Evolutionary conservation across 495 filamentous ascomycete species (phyloP).

Genomic region (Thermothielavioides terrestris): DNA sequence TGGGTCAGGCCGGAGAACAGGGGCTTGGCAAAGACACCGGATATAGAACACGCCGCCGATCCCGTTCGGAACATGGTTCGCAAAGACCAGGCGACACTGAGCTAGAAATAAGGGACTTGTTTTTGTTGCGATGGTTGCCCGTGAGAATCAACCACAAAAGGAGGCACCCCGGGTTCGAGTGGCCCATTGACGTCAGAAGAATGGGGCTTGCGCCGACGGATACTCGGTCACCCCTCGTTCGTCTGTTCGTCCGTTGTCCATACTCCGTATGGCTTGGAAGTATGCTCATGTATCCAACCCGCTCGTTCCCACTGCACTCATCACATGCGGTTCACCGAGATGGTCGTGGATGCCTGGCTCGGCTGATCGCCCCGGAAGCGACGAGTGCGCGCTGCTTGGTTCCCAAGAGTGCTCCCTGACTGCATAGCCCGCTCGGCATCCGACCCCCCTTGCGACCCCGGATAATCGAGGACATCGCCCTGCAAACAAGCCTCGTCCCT

Average conservation of each 20-base stretch:
- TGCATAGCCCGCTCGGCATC: slow-evolving; percentile 9
- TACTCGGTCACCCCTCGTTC: no score
- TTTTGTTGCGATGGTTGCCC: no score
- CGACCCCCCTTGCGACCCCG: slow-evolving; percentile 7
- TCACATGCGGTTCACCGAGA: not conserved
- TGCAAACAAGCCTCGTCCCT: slow-evolving; percentile 11
- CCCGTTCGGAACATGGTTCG: slow-evolving; percentile 17
- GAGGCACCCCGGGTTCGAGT: not conserved
- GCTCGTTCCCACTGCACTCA: not conserved
- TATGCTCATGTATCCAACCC: no score
- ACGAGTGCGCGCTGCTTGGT: slow-evolving; percentile 8
- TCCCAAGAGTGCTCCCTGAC: slow-evolving; percentile 8
- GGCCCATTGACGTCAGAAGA: slow-evolving; percentile 6
- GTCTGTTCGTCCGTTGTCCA: no score
- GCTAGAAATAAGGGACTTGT: no score
- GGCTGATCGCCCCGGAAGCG: slow-evolving; percentile 6
- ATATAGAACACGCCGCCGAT: slow-evolving; percentile 4
- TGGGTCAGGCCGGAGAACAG: slow-evolving; percentile 1
- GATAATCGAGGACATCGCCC: slow-evolving; percentile 2
- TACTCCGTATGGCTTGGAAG: no score
- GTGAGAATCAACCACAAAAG: no score
- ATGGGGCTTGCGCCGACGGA: not conserved
- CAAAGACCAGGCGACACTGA: no score
- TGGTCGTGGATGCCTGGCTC: slow-evolving; percentile 1
- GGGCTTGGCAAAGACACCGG: slow-evolving; percentile 13